Evolutionary conservation across 2,329 filamentous ascomycete genomes (phyloP).

Genomic region (Phaeosphaeriaceae sp.): DNA sequence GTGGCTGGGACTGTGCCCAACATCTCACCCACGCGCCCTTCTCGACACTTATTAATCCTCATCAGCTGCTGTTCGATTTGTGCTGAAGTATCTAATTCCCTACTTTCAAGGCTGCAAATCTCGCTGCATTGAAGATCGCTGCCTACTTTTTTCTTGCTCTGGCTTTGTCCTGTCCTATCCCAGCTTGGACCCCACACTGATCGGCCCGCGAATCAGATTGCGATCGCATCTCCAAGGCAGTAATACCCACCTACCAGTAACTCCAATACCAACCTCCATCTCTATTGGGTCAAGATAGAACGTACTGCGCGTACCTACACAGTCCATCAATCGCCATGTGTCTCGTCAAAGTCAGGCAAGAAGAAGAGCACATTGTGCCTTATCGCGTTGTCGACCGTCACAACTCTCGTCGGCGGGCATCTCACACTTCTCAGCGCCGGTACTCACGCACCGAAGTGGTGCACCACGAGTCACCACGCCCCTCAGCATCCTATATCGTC

Average conservation of each 20-base stretch:
- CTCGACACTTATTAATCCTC: conserved; percentile 21
- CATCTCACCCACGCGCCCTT: conserved; percentile 23
- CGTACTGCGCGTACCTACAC: no score
- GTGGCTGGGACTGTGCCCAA: conserved; percentile 40
- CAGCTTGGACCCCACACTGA: conserved; percentile 30
- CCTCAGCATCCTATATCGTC: conserved; percentile 37
- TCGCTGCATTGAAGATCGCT: conserved; percentile 2
- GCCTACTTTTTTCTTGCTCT: conserved; percentile 8
- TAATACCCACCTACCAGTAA: no score
- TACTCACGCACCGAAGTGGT: conserved; percentile 42
- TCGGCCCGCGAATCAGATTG: conserved; percentile 41
- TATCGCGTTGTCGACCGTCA: conserved; percentile 43
- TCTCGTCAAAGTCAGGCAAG: conserved; percentile 54
- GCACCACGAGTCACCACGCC: conserved; percentile 38
- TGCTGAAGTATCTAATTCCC: conserved; percentile 5
- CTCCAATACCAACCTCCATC: no score
- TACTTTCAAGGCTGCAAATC: neutral
- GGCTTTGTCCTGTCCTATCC: conserved; percentile 13
- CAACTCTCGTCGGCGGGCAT: conserved; percentile 37
- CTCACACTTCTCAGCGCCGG: conserved; percentile 31
- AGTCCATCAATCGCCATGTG: no score
- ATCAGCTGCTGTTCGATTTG: conserved; percentile 24
- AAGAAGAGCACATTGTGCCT: conserved; percentile 52
- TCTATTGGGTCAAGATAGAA: no score
- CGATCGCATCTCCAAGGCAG: conserved; percentile 32